Conservation (phyloP, 768 basidiomycete species). For the Serendipita sp. region DNA sequence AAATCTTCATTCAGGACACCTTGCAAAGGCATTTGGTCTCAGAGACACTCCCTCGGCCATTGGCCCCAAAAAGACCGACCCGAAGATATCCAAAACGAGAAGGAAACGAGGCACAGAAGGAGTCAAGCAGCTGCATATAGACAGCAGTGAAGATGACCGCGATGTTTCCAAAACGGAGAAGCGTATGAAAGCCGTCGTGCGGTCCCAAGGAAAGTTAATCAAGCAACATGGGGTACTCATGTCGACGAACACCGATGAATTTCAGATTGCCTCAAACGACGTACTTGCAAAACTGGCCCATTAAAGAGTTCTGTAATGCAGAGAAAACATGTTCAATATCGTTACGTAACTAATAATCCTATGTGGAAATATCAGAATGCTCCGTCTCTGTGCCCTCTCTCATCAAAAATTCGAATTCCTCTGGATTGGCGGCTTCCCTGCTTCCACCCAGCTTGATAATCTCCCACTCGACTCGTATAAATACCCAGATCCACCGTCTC, state of each 20-base stretch:
- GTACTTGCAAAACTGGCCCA: constrained; percentile 7
- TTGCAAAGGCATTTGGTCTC: constrained; percentile 81
- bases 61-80: constrained; percentile 15
- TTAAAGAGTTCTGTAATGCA: background rate
- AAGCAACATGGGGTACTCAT: constrained; percentile 68
- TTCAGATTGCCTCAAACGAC: constrained; percentile 37
- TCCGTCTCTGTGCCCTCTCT: constrained; percentile 2
- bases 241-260: constrained; percentile 46
- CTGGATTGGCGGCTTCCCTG: constrained; percentile 9
- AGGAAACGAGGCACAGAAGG: constrained; percentile 24
- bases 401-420: constrained; percentile 3
- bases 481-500: constrained; percentile 96
- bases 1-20: constrained; percentile 84
- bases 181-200: constrained; percentile 76
- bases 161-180: constrained; percentile 41
- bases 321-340: background rate
- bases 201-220: constrained; percentile 62
- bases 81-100: constrained; percentile 16
- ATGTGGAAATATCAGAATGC: background rate
- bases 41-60: constrained; percentile 55
- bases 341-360: background rate
- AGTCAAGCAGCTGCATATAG: background rate
- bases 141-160: constrained; percentile 22
- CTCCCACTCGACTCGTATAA: constrained; percentile 95
- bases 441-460: constrained; percentile 39